A percentile compares a stretch with the other conserved stretches of the same genome.
Conservation (phyloP, 495 filamentous ascomycete genomes). For the Aspergillus haitiensis region DNA sequence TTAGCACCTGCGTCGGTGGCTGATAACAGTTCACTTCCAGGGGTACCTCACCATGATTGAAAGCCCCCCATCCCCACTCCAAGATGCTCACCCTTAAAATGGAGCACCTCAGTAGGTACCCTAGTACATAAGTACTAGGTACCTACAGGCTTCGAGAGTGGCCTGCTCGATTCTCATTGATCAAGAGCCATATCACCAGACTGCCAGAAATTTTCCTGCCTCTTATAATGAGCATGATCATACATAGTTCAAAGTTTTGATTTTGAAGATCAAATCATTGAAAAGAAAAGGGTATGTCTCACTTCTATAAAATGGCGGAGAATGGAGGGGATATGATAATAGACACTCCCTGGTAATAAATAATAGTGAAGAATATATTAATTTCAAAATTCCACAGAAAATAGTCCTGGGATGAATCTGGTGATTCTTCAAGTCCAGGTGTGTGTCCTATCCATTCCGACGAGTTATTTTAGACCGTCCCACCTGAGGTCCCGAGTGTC, state of each 20-base stretch:
- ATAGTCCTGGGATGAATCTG: constrained; percentile 5
- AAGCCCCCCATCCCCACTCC: background rate
- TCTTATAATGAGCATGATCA: background rate
- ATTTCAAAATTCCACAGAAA: too few relatives aligned
- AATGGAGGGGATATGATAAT: background rate
- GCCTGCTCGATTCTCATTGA: constrained; percentile 1
- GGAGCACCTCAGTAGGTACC: too few relatives aligned
- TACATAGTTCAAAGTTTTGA: background rate
- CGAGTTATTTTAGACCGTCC: constrained; percentile 23
- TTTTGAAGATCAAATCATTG: too few relatives aligned
- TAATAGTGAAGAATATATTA: too few relatives aligned
- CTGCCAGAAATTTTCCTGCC: background rate
- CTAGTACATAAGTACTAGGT: too few relatives aligned
- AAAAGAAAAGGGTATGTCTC: too few relatives aligned
- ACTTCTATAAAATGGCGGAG: too few relatives aligned
- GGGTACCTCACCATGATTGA: background rate
- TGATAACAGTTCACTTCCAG: constrained; percentile 18
- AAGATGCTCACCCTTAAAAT: background rate
- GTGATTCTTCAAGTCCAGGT: constrained; percentile 18
- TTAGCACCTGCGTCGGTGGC: constrained; percentile 23
- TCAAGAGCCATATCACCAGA: constrained; percentile 9
- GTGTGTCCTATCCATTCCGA: constrained; percentile 15
- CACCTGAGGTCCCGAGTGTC: constrained; percentile 26
- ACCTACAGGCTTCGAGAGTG: too few relatives aligned
- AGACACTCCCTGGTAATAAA: background rate